Percentiles rank a stretch among this genome's conserved stretches.
Evolutionary conservation across 352 stramenopile genomes (phyloP).

Genomic region (Globisporangium yorkense): DNA sequence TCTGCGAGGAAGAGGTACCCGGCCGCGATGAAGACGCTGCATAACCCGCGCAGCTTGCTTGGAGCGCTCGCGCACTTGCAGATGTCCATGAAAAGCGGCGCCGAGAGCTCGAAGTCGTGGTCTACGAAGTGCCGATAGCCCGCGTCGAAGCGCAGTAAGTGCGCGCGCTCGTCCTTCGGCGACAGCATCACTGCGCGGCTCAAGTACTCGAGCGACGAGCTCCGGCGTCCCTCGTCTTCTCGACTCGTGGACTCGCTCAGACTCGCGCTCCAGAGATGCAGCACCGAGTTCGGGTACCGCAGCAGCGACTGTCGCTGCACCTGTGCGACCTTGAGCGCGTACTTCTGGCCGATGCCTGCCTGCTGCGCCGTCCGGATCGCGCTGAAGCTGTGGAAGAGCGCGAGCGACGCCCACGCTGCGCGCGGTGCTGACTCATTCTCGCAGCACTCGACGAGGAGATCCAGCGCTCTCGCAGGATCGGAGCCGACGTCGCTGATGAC

Average conservation of each 20-base stretch:
- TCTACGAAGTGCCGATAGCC: conserved; percentile 22
- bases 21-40: conserved; percentile 32
- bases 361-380: conserved; percentile 22
- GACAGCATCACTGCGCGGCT: conserved; percentile 8
- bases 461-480: conserved; percentile 21
- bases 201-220: not conserved
- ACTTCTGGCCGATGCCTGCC: conserved; percentile 5
- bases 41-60: conserved; percentile 29
- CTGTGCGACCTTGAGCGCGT: not conserved
- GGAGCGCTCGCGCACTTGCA: conserved; percentile 31
- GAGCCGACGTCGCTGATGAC: conserved; percentile 12
- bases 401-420: conserved; percentile 25
- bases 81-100: conserved; percentile 26
- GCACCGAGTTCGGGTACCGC: conserved; percentile 21
- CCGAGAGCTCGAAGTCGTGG: conserved; percentile 21
- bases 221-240: not conserved
- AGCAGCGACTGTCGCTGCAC: conserved; percentile 13
- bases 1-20: conserved; percentile 18
- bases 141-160: conserved; percentile 34
- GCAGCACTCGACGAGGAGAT: conserved; percentile 20
- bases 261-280: conserved; percentile 33
- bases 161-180: conserved; percentile 15
- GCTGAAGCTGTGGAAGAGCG: conserved; percentile 23
- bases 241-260: not conserved
- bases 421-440: conserved; percentile 9